phyloP scores from a whole-genome alignment of 495 filamentous ascomycete species.

The Trichocladium uniseriatum region DNA sequence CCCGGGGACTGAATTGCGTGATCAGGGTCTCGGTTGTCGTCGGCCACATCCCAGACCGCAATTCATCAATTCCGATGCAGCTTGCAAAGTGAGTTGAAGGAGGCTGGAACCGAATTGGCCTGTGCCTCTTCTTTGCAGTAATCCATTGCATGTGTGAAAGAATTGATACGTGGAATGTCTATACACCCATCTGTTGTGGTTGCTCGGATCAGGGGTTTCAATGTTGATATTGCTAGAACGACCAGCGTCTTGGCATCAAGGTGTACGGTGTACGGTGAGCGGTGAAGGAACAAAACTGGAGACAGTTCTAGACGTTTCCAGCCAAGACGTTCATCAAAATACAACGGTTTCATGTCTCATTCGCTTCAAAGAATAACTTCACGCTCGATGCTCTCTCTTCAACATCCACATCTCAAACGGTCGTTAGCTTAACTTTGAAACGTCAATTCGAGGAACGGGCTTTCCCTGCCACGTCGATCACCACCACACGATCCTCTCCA shows the following conservation, averaged over 20 bases:
- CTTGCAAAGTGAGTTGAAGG: background rate
- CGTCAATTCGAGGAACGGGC: too few relatives aligned
- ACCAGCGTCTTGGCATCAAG: background rate
- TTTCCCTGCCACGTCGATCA: too few relatives aligned
- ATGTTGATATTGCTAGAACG: too few relatives aligned
- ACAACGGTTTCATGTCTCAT: background rate
- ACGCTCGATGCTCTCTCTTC: too few relatives aligned
- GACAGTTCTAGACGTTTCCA: conserved; percentile 17
- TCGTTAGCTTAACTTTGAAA: too few relatives aligned
- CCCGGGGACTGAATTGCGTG: conserved; percentile 9
- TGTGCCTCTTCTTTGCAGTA: too few relatives aligned
- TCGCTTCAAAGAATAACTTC: background rate
- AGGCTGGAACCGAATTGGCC: too few relatives aligned
- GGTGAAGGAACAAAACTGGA: background rate
- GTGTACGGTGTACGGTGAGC: background rate
- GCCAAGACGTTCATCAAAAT: background rate
- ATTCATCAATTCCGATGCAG: background rate
- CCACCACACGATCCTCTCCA: too few relatives aligned
- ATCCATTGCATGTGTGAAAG: too few relatives aligned
- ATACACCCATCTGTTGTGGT: too few relatives aligned
- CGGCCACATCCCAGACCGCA: background rate
- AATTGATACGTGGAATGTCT: too few relatives aligned
- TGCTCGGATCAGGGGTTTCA: too few relatives aligned
- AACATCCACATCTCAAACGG: background rate
- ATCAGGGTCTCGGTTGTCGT: conserved; percentile 7